phyloP scores from a whole-genome alignment of 345 rosid species.

The Arabidopsis suecica region DNA sequence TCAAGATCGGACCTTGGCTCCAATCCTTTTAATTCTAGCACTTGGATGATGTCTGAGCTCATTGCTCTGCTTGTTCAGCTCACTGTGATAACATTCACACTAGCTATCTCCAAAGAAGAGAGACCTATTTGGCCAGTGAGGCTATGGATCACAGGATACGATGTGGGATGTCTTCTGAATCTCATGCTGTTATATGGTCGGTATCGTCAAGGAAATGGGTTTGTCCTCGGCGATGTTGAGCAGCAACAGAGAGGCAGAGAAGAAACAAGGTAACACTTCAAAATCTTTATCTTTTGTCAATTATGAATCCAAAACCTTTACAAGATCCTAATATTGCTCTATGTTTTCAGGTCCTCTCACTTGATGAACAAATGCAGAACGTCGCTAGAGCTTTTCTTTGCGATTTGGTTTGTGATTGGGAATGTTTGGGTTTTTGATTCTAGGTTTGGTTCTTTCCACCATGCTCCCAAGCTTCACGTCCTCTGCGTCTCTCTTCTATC shows the following conservation, averaged over 20 bases:
- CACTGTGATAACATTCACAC: conserved; percentile 62
- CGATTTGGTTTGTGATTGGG: conserved; percentile 99
- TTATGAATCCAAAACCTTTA: background rate
- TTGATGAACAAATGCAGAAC: conserved; percentile 94
- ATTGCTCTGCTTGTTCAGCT: conserved; percentile 75
- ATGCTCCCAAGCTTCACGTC: conserved; percentile 84
- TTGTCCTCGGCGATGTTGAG: conserved; percentile 62
- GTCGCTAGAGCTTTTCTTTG: conserved; percentile 93
- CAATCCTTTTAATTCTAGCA: conserved; percentile 83
- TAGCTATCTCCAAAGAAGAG: conserved; percentile 72
- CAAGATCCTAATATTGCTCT: conserved; percentile 3
- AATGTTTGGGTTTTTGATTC: conserved; percentile 98
- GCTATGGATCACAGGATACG: conserved; percentile 86
- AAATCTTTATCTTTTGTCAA: background rate
- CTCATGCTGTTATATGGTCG: conserved; percentile 81
- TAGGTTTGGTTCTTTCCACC: conserved; percentile 75
- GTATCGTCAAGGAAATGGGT: conserved; percentile 63
- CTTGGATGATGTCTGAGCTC: conserved; percentile 92
- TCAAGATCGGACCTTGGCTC: conserved; percentile 85
- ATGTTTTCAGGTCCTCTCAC: conserved; percentile 61
- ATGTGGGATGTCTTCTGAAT: conserved; percentile 76
- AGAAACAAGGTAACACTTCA: conserved; percentile 65
- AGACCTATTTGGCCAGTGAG: conserved; percentile 94
- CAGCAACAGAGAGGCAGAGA: conserved; percentile 72
- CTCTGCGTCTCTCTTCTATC: conserved; percentile 90